Conservation (phyloP, 305 asterid species). For the Fraxinus velutina region DNA sequence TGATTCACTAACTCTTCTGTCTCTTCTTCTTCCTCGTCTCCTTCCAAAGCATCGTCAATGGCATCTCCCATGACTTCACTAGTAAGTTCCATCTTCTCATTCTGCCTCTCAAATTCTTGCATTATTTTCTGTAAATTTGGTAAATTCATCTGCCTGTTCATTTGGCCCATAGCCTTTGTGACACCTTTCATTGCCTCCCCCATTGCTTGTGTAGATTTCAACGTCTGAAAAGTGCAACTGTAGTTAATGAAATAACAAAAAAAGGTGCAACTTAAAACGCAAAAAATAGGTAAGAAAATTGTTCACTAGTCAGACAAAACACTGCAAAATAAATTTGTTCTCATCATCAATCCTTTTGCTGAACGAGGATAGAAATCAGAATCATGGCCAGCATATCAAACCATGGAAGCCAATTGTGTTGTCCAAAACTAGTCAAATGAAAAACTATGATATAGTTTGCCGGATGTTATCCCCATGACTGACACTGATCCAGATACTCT, state of each 20-base stretch:
- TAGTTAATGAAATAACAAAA: not conserved
- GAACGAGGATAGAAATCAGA: not conserved
- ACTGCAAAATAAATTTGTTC: not conserved
- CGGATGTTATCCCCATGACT: not conserved
- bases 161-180: constrained; percentile 98
- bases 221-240: constrained; percentile 44
- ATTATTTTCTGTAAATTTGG: constrained; percentile 92
- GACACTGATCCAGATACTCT: not conserved
- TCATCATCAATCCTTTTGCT: not conserved
- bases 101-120: constrained; percentile 98
- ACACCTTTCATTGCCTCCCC: constrained; percentile 99
- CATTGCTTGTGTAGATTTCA: constrained; percentile 99
- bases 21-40: constrained; percentile 99
- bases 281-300: not conserved
- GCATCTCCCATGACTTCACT: constrained; percentile 99
- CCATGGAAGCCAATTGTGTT: not conserved
- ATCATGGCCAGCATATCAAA: not conserved
- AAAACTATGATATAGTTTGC: not conserved
- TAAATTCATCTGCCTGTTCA: constrained; percentile 98
- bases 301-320: not conserved
- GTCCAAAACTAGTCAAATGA: not conserved
- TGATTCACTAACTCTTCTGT: constrained; percentile 92
- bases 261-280: not conserved
- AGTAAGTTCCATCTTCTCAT: constrained; percentile 93
- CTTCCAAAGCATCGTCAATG: constrained; percentile 98